Base-by-base conservation (phyloP, 2,329 filamentous ascomycete genomes). In the Penicillium sp. region DNA sequence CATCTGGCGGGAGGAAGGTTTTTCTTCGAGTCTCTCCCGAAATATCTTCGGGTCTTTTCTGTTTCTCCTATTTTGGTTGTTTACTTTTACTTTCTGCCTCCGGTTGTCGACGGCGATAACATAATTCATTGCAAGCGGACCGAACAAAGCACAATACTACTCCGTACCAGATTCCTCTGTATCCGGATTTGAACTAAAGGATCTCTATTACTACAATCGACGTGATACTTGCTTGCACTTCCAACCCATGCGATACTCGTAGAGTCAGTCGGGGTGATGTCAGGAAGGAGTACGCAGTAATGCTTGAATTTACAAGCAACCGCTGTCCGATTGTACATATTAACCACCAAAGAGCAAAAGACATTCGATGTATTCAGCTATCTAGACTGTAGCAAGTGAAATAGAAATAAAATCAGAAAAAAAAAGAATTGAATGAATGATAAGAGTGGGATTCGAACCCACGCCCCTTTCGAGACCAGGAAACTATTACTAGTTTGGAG, bases 401-500 rank as follows among this genome's bases (percentile, higher is more conserved):
- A 5, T 22, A 22, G 19, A 22, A 22, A 3, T 22, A 3, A 5
- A 22, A 16, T 8, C 22, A 2, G 16, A 6, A 14, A 38, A 45
- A 30, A 14, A 5, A 44, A 45, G 38, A 45, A 30, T 1, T 4
- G 36, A n/a, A 45, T 4, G 36, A n/a, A 45, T 49, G 43, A 46
- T 40, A 46, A 46, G 43, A 46, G 43, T 46, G 43, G 43, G 43
- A 46, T 46, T 46, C n/a, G 43, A 46, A 46, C 43, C 43, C 43
- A 46, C 43, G 43, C 43, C 43, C 22, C 43, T 40, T 40, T 9
- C 43, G 43, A 46, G 43, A 46, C 36, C 46, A 49, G 46, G 46
- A 49, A 49, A 49, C 46, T 49, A 43, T 25, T 25, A 30, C 41
- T 43, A 49, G 46, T 49, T 33, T 47, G 10, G 46, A 49, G 58